phyloP scores from a whole-genome alignment of 305 asterid genomes.

The Euphrasia arctica region DNA sequence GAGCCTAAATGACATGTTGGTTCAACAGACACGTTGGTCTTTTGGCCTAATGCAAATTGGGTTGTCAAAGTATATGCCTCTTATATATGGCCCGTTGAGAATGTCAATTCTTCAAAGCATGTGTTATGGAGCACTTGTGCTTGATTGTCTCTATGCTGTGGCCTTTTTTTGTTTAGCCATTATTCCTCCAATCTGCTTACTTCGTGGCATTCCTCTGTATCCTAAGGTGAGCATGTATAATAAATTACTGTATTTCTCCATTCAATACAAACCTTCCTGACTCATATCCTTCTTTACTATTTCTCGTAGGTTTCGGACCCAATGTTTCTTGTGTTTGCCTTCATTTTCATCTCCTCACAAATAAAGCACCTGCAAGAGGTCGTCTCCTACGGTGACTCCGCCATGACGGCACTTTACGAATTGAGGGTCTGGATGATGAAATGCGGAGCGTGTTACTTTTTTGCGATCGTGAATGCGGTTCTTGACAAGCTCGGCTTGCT shows the following conservation, averaged over 20 bases:
- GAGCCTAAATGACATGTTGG: slow-evolving; percentile 44
- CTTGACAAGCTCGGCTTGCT: slow-evolving; percentile 34
- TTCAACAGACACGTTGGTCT: slow-evolving; percentile 56
- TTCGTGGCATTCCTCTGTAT: slow-evolving; percentile 36
- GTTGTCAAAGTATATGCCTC: slow-evolving; percentile 47
- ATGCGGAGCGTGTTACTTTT: slow-evolving; percentile 27
- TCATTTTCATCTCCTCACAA: slow-evolving; percentile 32
- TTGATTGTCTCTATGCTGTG: slow-evolving; percentile 32
- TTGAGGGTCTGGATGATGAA: slow-evolving; percentile 41
- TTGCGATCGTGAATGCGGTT: slow-evolving; percentile 34
- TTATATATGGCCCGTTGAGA: slow-evolving; percentile 45
- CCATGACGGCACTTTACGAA: slow-evolving; percentile 26
- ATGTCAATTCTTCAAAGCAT: slow-evolving; percentile 50
- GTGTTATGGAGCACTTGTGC: slow-evolving; percentile 37
- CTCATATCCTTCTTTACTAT: neutral
- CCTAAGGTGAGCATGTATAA: slow-evolving; percentile 30
- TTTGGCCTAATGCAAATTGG: slow-evolving; percentile 46
- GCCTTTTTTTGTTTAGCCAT: slow-evolving; percentile 49
- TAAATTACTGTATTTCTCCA: neutral
- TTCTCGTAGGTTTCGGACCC: slow-evolving; percentile 33
- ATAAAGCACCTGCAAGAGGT: slow-evolving; percentile 43
- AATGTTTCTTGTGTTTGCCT: slow-evolving; percentile 30
- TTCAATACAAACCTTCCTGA: slow-evolving; percentile 1
- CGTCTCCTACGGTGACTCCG: slow-evolving; percentile 27
- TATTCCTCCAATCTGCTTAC: slow-evolving; percentile 36